Percentiles rank a stretch among this genome's conserved stretches.
Evolutionary conservation across 257 asterid genomes (phyloP).

Genomic region (Nicotiana tomentosiformis): DNA sequence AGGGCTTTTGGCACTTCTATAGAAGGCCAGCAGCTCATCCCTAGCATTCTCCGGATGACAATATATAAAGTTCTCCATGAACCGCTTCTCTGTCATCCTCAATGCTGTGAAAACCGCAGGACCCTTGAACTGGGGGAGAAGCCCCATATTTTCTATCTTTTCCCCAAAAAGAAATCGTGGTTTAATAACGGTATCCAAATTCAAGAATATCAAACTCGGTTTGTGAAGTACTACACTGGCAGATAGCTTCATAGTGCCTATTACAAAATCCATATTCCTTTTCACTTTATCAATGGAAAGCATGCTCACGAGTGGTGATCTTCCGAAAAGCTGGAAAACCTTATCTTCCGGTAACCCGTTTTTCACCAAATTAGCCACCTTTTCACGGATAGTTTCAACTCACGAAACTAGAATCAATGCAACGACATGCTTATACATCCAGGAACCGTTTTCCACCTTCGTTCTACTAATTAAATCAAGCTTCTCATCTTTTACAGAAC

Average conservation of each 20-base stretch:
- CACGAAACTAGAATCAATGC: slow-evolving; percentile 61
- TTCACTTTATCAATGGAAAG: no score
- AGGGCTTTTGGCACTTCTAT: slow-evolving; percentile 31
- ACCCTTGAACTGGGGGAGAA: slow-evolving; percentile 54
- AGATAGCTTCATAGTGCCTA: no score
- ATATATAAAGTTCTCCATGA: slow-evolving; percentile 36
- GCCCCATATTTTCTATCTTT: slow-evolving; percentile 63
- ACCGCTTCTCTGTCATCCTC: slow-evolving; percentile 68
- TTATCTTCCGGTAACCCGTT: slow-evolving; percentile 61
- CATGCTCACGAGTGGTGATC: no score
- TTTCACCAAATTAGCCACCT: slow-evolving; percentile 55
- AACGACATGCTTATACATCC: slow-evolving; percentile 60
- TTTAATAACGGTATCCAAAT: slow-evolving; percentile 46
- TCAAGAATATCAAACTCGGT: no score
- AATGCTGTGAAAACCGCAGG: slow-evolving; percentile 45
- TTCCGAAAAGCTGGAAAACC: slow-evolving; percentile 24
- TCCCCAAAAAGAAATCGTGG: slow-evolving; percentile 55
- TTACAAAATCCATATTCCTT: slow-evolving; percentile 30
- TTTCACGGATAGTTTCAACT: slow-evolving; percentile 50
- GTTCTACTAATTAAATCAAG: slow-evolving; percentile 48
- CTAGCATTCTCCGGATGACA: slow-evolving; percentile 48
- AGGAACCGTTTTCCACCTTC: slow-evolving; percentile 45
- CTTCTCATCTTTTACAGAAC: slow-evolving; percentile 46
- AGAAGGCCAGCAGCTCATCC: slow-evolving; percentile 37
- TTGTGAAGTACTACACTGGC: no score